phyloP scores from a whole-genome alignment of 1,284 basidiomycete genomes.

The Inonotus obliquus region DNA sequence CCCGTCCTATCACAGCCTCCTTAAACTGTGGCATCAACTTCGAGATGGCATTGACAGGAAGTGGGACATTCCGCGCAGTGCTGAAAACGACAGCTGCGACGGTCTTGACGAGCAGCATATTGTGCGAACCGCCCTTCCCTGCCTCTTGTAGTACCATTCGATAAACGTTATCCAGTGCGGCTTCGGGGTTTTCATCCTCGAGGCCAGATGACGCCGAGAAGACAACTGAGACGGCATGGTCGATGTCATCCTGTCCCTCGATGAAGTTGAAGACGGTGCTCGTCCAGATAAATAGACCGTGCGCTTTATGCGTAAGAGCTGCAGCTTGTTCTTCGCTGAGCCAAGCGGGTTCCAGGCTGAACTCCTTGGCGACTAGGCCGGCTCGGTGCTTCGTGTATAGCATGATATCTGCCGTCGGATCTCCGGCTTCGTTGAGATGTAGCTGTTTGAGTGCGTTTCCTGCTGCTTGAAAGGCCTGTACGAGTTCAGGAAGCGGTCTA shows the following conservation, averaged over 20 bases:
- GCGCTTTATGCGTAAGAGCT: constrained; percentile 22
- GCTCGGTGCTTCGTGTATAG: not conserved
- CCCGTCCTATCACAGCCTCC: not conserved
- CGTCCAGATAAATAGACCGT: constrained; percentile 29
- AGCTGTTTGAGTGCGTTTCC: not conserved
- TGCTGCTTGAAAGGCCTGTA: not conserved
- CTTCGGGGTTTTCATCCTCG: not conserved
- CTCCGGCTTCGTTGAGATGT: not conserved
- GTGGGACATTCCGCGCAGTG: constrained; percentile 2
- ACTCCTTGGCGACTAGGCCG: constrained; percentile 20
- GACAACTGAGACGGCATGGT: not conserved
- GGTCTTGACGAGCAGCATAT: not conserved
- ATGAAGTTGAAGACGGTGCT: constrained; percentile 27
- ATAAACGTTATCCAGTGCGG: not conserved
- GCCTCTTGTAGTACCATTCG: not conserved
- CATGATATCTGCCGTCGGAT: not conserved
- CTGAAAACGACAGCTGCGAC: not conserved
- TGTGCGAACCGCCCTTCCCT: not conserved
- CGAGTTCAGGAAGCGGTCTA: not conserved
- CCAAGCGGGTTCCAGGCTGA: constrained; percentile 25
- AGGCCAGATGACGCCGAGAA: not conserved
- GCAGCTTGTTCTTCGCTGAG: constrained; percentile 18
- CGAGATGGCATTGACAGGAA: not conserved
- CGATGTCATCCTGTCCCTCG: constrained; percentile 1
- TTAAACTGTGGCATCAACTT: not conserved